phyloP scores from a whole-genome alignment of 228 moss, liverwort and hornwort genomes.

The Sphagnum fallax region DNA sequence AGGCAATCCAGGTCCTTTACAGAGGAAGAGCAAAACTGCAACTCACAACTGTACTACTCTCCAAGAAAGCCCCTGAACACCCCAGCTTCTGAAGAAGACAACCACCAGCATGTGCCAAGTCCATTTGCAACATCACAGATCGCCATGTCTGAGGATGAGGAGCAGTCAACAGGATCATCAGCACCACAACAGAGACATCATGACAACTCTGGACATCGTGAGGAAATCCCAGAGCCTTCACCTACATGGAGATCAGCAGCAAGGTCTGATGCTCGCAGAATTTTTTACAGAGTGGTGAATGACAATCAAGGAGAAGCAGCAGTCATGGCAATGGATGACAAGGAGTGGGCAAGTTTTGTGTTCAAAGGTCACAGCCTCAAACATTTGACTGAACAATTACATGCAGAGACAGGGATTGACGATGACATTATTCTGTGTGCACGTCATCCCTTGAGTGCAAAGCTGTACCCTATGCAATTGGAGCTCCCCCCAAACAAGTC shows the following conservation, averaged over 20 bases:
- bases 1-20: too few relatives aligned
- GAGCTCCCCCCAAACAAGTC: slow-evolving; percentile 77
- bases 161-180: too few relatives aligned
- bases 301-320: slow-evolving; percentile 46
- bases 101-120: too few relatives aligned
- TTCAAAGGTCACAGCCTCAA: slow-evolving; percentile 63
- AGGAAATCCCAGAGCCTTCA: too few relatives aligned
- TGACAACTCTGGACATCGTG: too few relatives aligned
- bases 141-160: too few relatives aligned
- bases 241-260: background rate
- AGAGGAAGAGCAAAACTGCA: too few relatives aligned
- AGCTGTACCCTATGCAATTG: slow-evolving; percentile 63
- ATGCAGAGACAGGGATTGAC: slow-evolving; percentile 51
- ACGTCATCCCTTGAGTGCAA: slow-evolving; percentile 46
- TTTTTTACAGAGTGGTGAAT: slow-evolving; percentile 66
- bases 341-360: slow-evolving; percentile 52
- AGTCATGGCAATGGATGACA: slow-evolving; percentile 31
- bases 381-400: slow-evolving; percentile 47
- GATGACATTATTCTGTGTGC: slow-evolving; percentile 74
- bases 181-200: too few relatives aligned
- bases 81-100: too few relatives aligned
- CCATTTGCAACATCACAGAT: too few relatives aligned
- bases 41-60: too few relatives aligned
- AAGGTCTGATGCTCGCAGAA: slow-evolving; percentile 40
- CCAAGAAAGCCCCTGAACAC: too few relatives aligned